Percentiles rank a stretch among this genome's conserved stretches.
These are phyloP conservation scores for Lepiota subincarnata DNA, from an alignment of 768 basidiomycete genomes.

Conservation along the genomic window DNA sequence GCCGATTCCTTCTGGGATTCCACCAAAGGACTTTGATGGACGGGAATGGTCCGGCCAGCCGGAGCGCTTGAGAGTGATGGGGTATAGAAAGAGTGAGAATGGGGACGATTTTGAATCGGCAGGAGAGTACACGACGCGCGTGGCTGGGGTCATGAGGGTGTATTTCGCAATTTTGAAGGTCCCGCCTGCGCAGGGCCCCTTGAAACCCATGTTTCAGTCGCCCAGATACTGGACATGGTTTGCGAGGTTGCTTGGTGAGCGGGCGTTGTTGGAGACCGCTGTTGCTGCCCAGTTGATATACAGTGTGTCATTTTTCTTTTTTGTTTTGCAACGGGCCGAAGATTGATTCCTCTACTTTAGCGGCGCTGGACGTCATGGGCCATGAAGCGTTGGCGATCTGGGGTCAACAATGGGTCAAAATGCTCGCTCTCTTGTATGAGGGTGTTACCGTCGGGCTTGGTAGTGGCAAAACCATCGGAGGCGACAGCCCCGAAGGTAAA, in stretches of 20 bases:
- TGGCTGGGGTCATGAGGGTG: constrained; percentile 79
- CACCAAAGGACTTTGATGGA: constrained; percentile 47
- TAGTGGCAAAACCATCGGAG: constrained; percentile 12
- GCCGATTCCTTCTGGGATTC: constrained; percentile 68
- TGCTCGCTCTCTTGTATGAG: constrained; percentile 62
- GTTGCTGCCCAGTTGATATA: constrained; percentile 67
- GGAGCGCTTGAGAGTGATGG: constrained; percentile 48
- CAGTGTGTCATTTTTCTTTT: constrained; percentile 38
- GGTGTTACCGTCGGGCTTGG: constrained; percentile 48
- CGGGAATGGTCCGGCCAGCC: constrained; percentile 37
- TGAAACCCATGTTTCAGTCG: constrained; percentile 54
- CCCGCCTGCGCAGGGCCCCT: constrained; percentile 31
- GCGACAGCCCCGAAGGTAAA: constrained; percentile 11
- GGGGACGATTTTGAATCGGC: constrained; percentile 46
- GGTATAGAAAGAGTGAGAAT: constrained; percentile 42
- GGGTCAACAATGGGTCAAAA: constrained; percentile 78
- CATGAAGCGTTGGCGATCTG: constrained; percentile 54
- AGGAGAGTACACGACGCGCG: constrained; percentile 60
- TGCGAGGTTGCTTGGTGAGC: constrained; percentile 53
- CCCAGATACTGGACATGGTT: constrained; percentile 73
- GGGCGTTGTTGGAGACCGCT: constrained; percentile 47
- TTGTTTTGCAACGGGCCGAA: background rate
- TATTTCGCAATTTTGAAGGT: constrained; percentile 73
- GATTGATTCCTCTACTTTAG: constrained; percentile 30
- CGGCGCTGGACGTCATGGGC: constrained; percentile 70